These are phyloP conservation scores for Phlebiopsis gigantea DNA, from an alignment of 768 basidiomycete species.

Conservation along the genomic window DNA sequence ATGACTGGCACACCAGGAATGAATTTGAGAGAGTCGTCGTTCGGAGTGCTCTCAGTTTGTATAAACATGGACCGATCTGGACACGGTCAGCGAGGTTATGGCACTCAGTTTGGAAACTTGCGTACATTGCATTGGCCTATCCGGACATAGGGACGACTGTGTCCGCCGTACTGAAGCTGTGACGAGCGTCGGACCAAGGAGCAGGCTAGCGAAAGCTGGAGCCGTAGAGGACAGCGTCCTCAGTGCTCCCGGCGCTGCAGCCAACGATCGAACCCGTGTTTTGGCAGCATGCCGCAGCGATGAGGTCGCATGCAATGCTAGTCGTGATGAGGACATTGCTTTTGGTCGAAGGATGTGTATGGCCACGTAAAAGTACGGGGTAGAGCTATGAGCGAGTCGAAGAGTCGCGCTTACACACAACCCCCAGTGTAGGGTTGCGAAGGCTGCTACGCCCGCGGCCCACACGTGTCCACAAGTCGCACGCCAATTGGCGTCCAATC, in stretches of 20 bases:
- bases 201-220: slow-evolving; percentile 17
- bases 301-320: slow-evolving; percentile 13
- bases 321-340: slow-evolving; percentile 12
- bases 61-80: slow-evolving; percentile 92
- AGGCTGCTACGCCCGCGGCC: not conserved
- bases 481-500: not conserved
- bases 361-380: not conserved
- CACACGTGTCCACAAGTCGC: not conserved
- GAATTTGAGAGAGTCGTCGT: slow-evolving; percentile 96
- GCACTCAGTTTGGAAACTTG: not conserved
- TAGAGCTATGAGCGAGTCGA: not conserved
- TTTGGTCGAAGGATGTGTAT: not conserved
- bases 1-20: slow-evolving; percentile 91
- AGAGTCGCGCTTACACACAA: slow-evolving; percentile 3
- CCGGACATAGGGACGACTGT: not conserved
- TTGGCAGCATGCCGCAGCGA: not conserved
- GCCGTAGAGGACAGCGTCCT: slow-evolving; percentile 15
- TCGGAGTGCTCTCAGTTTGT: slow-evolving; percentile 96
- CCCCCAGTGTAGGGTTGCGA: not conserved
- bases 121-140: slow-evolving; percentile 20
- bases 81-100: not conserved
- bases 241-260: not conserved
- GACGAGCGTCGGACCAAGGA: slow-evolving; percentile 29
- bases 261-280: not conserved
- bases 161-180: slow-evolving; percentile 26